These are phyloP conservation scores for Amauroascus niger DNA, from an alignment of 2,329 filamentous ascomycete species.

Conservation along the genomic window DNA sequence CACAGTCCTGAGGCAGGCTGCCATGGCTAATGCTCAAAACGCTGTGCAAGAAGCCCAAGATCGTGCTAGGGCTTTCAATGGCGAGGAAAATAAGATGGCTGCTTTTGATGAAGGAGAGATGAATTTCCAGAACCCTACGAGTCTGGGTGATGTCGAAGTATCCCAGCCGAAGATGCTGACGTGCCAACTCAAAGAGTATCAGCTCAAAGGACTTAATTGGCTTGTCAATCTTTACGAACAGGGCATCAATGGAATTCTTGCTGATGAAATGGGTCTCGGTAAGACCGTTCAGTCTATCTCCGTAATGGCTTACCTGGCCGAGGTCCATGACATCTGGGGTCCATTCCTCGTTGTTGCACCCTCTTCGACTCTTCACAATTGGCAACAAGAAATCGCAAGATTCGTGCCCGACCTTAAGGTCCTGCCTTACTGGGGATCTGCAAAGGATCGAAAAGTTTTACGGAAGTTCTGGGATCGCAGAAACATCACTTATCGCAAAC, in stretches of 20 bases:
- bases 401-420: constrained; percentile 95
- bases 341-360: constrained; percentile 85
- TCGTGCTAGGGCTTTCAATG: constrained; percentile 87
- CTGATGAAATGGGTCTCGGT: constrained; percentile 98
- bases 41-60: constrained; percentile 90
- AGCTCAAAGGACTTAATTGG: constrained; percentile 98
- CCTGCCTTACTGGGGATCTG: constrained; percentile 93
- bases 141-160: constrained; percentile 86
- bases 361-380: constrained; percentile 59
- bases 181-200: constrained; percentile 94
- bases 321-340: constrained; percentile 95
- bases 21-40: constrained; percentile 90
- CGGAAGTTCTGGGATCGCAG: constrained; percentile 99
- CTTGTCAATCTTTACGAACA: constrained; percentile 98
- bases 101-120: constrained; percentile 91
- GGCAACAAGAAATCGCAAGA: constrained; percentile 94
- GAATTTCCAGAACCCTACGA: constrained; percentile 98
- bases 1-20: constrained; percentile 65
- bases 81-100: constrained; percentile 53
- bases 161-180: constrained; percentile 89
- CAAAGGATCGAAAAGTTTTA: constrained; percentile 85
- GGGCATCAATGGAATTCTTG: constrained; percentile 92
- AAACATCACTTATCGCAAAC: constrained; percentile 87
- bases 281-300: constrained; percentile 99
- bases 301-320: constrained; percentile 96